Evolutionary conservation across 306 rosid species (phyloP).

Genomic region (Mimosa bimucronata): DNA sequence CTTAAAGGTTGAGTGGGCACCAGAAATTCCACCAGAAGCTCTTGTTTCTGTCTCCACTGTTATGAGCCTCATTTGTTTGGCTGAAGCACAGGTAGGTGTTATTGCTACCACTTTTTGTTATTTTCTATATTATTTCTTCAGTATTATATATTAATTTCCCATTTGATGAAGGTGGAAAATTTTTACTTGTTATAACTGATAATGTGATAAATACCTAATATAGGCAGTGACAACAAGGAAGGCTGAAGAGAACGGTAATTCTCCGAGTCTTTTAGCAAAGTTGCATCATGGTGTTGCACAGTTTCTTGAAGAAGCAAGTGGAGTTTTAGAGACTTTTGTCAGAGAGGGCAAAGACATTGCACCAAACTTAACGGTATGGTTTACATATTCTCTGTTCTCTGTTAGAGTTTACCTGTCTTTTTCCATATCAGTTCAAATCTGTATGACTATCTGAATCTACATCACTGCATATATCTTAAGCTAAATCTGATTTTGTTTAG

Average conservation of each 20-base stretch:
- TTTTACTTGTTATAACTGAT: slow-evolving; percentile 5
- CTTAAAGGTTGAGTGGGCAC: slow-evolving; percentile 43
- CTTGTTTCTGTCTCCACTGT: slow-evolving; percentile 54
- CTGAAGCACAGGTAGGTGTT: slow-evolving; percentile 79
- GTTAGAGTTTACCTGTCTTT: background rate
- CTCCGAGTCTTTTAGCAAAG: slow-evolving; percentile 71
- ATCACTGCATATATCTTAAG: background rate
- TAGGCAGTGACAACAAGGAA: slow-evolving; percentile 74
- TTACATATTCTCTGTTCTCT: background rate
- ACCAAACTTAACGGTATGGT: slow-evolving; percentile 55
- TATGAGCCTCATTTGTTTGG: slow-evolving; percentile 75
- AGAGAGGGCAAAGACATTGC: slow-evolving; percentile 57
- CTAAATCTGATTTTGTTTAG: slow-evolving; percentile 13
- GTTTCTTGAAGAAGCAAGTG: slow-evolving; percentile 70
- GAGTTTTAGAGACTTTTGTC: slow-evolving; percentile 33
- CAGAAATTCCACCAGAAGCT: slow-evolving; percentile 69
- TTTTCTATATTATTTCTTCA: background rate
- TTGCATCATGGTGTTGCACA: slow-evolving; percentile 67
- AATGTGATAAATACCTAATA: slow-evolving; percentile 35
- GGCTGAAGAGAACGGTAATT: slow-evolving; percentile 77
- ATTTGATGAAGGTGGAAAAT: background rate
- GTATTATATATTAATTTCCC: background rate
- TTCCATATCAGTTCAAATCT: slow-evolving; percentile 17
- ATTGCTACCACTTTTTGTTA: slow-evolving; percentile 8
- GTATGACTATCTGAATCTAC: background rate